Base-by-base conservation (phyloP, 139 green algal genomes). In the Asterochloris erici region DNA sequence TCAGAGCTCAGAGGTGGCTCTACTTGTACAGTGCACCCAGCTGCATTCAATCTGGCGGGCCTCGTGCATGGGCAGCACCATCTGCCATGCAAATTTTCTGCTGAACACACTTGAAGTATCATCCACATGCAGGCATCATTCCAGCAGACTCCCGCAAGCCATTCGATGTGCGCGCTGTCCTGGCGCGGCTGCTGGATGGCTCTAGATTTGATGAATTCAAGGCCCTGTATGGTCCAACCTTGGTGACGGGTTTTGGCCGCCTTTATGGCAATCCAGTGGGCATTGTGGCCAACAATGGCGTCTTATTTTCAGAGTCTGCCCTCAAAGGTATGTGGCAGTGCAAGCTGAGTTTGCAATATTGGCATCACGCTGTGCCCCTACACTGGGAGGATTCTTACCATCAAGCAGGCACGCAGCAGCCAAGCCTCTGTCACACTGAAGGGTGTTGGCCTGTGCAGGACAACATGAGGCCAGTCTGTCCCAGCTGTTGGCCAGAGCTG, bases 131-230 rank as follows among this genome's bases (percentile, higher is more conserved):
- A 89, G 84, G 86, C 21, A 82, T 92, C 23, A 87, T 95, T 13
- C 93, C 93, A 14, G 85, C 80, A 13, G 91, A 97, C 82, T 83
- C 88, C 11, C 84, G 91, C 12, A 86, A 89, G 70, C 83, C 86
- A 12, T 97, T 85, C 63, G 95, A 98, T 79, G 88, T 96, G 74
- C 87, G 94, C 21, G 85, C 85, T 15, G 87, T 98, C 62, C 85
- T 98, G 68, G 89, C 91, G 0, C 87, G 93, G 23, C 23, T 98
- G 29, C 81, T 97, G 81, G 95, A 98, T 85, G 95, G 95, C 73
- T 92, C 85, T 29, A 63, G 89, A 12, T 96, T 98, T 84, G 88
- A 97, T 38, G 95, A 98, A 86, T 98, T 98, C 87, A 98, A 98
- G 85, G 84, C 85, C 64, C 89, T 91, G 78, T 98, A 97, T 71